Evolutionary conservation across 768 basidiomycete species (phyloP), one percentile per base, ranked within the genome.

Genomic region (Xerocomellus chrysenteron): DNA sequence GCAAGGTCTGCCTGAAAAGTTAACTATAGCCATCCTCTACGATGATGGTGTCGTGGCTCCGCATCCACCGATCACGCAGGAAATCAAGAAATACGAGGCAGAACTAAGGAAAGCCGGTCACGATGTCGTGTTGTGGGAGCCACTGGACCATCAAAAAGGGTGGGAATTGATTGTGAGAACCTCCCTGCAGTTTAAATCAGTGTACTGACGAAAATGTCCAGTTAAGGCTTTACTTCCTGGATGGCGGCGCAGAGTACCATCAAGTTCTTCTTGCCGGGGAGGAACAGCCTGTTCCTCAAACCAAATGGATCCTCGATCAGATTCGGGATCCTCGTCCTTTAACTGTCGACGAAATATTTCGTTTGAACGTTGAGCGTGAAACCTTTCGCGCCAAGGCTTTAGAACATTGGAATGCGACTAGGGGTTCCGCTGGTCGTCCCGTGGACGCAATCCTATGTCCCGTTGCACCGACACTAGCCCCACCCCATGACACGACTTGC

Each of bases 11-110:
- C 78, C 80, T 2, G 59, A 71, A 56, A 76, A 70, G 59, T 66
- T 82, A 39, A 72, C 71, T 16, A 73, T 82, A 60, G 81, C 74
- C 44, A 65, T 82, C 52, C 70, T 83, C 47, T 77, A 76, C 70
- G 80, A 83, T 49, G 80, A 82, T 57, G 79, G 78, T 9, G 74
- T 78, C 32, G 82, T 81, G 32, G 65, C 65, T 48, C 81, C 81
- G 35, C 78, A 80, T 51, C 80, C 82, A 39, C 81, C 81, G 2
- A 73, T 82, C 36, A 58, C 64, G 1, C 68, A 73, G 32, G 81
- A 76, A 19, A 57, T 84, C 59, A 65, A 75, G 54, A 61, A 60
- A 47, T 71, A 73, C 49, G 76, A 74, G 57, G 62, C 72, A 16
- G 76, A 74, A 17, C 65, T 82, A 39, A 57, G 71, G 53, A 71